Base-by-base conservation (phyloP, 345 rosid genomes). In the Heritiera fomes region DNA sequence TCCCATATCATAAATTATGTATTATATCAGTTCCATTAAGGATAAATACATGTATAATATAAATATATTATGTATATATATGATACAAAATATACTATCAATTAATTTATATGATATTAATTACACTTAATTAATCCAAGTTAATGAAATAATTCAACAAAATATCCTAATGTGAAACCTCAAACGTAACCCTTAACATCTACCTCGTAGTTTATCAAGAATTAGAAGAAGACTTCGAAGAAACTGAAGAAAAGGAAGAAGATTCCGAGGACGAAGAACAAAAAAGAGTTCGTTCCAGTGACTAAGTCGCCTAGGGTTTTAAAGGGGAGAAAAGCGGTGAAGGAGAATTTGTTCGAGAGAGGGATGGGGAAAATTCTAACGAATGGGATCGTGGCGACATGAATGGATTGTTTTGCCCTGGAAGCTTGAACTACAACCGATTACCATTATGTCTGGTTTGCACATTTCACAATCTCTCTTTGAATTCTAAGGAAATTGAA, bases 371-470 rank as follows among this genome's bases (percentile, higher is more conserved):
- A 5, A 20, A 56, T 58, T 86, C 90, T 63, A 86, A 79, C 71
- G 89, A 82, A 75, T 86, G 87, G 88, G 86, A 82, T 64, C 85
- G 78, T 7, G 71, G 74, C 15, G 93, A 93, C 7, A 77, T 85
- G 38, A 34, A 3, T 34, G 38, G 38, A 34, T 81, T 86, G 56
- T 87, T 85, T 45, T 95, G 98, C 80, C 85, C 94, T 93, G 93
- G 95, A 95, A 60, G 80, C 88, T 67, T 93, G 97, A 94, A 87
- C 95, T 11, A 83, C 79, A 40, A 80, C 71, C 34, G 97, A 95
- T 45, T 88, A 86, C 40, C 97, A 94, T 78, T 90, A 88, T 67
- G 77, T 94, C 84, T 88, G 97, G 98, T 94, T 30, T 18, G 52
- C 71, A 9, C 32, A 17, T 73, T 73, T 40, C 70, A 61, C 47